Evolutionary conservation across 306 rosid species (phyloP).

Genomic region (Geum urbanum): DNA sequence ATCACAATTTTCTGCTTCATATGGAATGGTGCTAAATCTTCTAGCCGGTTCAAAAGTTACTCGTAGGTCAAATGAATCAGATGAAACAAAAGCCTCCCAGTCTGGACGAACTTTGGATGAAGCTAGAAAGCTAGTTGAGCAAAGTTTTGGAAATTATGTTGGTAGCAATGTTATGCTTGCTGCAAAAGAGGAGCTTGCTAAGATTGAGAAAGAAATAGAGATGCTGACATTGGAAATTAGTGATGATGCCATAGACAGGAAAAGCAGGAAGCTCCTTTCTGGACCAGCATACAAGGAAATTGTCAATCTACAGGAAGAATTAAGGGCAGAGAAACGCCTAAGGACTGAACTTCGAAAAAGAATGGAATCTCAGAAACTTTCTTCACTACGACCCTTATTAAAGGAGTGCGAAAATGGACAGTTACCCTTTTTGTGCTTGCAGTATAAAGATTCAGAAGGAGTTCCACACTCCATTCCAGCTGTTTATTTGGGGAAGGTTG

Average conservation of each 20-base stretch:
- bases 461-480: slow-evolving; percentile 81
- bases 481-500: slow-evolving; percentile 67
- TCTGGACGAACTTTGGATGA: slow-evolving; percentile 80
- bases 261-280: slow-evolving; percentile 64
- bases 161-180: slow-evolving; percentile 96
- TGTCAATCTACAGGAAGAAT: slow-evolving; percentile 68
- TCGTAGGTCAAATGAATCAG: slow-evolving; percentile 51
- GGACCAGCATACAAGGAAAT: slow-evolving; percentile 67
- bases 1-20: slow-evolving; percentile 94
- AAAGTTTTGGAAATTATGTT: slow-evolving; percentile 95
- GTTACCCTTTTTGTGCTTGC: slow-evolving; percentile 79
- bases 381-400: slow-evolving; percentile 64
- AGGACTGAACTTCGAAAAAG: slow-evolving; percentile 62
- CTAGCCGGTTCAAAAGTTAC: slow-evolving; percentile 81
- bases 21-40: slow-evolving; percentile 97
- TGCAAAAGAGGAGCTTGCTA: slow-evolving; percentile 78
- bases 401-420: slow-evolving; percentile 58
- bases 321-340: slow-evolving; percentile 70
- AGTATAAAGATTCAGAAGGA: slow-evolving; percentile 83
- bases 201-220: slow-evolving; percentile 68
- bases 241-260: slow-evolving; percentile 82
- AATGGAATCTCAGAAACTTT: slow-evolving; percentile 63
- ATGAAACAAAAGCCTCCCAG: slow-evolving; percentile 36
- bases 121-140: slow-evolving; percentile 95
- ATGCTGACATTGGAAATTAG: slow-evolving; percentile 57